A percentile compares a stretch with the other conserved stretches of the same genome.
phyloP scores from a whole-genome alignment of 2,329 filamentous ascomycete genomes.

The Huntiella omanensis region DNA sequence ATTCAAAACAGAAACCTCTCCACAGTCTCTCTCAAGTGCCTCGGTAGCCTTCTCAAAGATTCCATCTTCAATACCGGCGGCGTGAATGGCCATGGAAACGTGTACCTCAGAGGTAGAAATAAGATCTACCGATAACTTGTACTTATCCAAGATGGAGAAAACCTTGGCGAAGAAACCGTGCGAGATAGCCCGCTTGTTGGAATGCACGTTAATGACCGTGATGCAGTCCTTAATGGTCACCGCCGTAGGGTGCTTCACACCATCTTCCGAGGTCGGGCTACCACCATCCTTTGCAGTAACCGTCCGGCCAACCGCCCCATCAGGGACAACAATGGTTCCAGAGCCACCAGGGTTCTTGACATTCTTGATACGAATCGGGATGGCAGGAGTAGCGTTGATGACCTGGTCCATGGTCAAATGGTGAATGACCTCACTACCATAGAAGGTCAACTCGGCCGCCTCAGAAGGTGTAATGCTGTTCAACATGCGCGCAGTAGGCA shows the following conservation, averaged over 20 bases:
- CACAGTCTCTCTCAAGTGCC: slow-evolving; percentile 54
- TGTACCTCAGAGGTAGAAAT: slow-evolving; percentile 96
- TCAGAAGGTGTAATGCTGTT: slow-evolving; percentile 80
- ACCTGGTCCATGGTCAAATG: slow-evolving; percentile 97
- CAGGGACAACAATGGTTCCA: slow-evolving; percentile 70
- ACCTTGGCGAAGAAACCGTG: slow-evolving; percentile 93
- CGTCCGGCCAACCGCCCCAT: slow-evolving; percentile 29
- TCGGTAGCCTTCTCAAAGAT: slow-evolving; percentile 48
- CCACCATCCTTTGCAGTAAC: slow-evolving; percentile 23
- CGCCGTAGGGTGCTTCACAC: slow-evolving; percentile 61
- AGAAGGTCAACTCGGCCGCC: slow-evolving; percentile 87
- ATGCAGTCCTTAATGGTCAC: slow-evolving; percentile 97
- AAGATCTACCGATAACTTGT: slow-evolving; percentile 79
- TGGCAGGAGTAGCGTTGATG: slow-evolving; percentile 59
- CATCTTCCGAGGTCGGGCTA: slow-evolving; percentile 22
- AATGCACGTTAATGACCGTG: slow-evolving; percentile 92
- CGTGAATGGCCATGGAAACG: slow-evolving; percentile 90
- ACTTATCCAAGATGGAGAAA: slow-evolving; percentile 74
- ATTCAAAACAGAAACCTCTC: slow-evolving; percentile 74
- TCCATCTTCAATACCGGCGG: slow-evolving; percentile 44
- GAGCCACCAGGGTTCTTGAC: slow-evolving; percentile 68
- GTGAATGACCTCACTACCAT: slow-evolving; percentile 91
- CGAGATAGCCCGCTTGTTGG: slow-evolving; percentile 87
- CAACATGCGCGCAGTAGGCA: slow-evolving; percentile 83
- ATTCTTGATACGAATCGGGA: slow-evolving; percentile 80